Conservation (phyloP, 192 early-diverging fungal genomes). For the Umbelopsis vinacea region DNA sequence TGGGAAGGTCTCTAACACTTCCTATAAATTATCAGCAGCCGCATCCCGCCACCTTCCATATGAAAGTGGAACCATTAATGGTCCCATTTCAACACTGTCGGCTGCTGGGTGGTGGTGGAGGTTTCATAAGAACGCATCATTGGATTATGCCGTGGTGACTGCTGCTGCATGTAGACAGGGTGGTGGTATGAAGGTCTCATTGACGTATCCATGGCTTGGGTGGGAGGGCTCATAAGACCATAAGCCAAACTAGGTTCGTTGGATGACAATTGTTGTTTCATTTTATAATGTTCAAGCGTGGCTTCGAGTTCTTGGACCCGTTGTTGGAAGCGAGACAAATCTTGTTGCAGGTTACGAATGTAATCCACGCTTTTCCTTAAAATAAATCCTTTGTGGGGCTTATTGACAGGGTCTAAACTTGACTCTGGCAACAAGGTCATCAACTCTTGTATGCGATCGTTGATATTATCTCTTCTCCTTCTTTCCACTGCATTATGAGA, state of each 20-base stretch:
- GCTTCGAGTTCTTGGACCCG: conserved; percentile 37
- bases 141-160: conserved; percentile 7
- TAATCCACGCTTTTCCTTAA: conserved; percentile 94
- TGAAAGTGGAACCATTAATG: not conserved
- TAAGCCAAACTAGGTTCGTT: conserved; percentile 18
- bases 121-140: not conserved
- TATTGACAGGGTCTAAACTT: conserved; percentile 75
- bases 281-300: conserved; percentile 29
- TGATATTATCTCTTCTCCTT: conserved; percentile 95
- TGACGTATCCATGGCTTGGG: not conserved
- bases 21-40: not conserved
- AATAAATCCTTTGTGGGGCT: conserved; percentile 95
- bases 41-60: not conserved
- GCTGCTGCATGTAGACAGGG: not conserved
- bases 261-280: conserved; percentile 13
- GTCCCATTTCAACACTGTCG: conserved; percentile 5
- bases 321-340: conserved; percentile 18
- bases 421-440: conserved; percentile 83
- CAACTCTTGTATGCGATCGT: conserved; percentile 96
- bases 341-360: conserved; percentile 52
- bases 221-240: conserved; percentile 15
- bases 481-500: conserved; percentile 98
- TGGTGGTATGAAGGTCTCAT: conserved; percentile 14
- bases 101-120: not conserved
- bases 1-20: not conserved